These are phyloP conservation scores for Curvularia sp. DNA, from an alignment of 2,329 filamentous ascomycete species.

Conservation along the genomic window DNA sequence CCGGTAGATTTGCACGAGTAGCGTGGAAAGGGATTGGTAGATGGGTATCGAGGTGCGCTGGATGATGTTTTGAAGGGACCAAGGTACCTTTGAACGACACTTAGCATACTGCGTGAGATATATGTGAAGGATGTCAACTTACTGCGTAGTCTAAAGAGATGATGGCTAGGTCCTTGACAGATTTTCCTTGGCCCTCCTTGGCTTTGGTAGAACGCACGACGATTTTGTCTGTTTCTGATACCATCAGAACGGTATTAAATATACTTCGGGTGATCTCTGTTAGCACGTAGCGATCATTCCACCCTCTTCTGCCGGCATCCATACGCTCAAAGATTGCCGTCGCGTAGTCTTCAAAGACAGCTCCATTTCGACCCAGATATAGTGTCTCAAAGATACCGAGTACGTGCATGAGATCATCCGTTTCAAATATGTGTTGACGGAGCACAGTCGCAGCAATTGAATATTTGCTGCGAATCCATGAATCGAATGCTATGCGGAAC, in stretches of 20 bases:
- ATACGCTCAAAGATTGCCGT: slow-evolving; percentile 76
- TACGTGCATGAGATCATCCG: slow-evolving; percentile 70
- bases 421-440: slow-evolving; percentile 69
- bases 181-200: slow-evolving; percentile 59
- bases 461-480: slow-evolving; percentile 80
- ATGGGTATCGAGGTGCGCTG: slow-evolving; percentile 66
- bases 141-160: slow-evolving; percentile 74
- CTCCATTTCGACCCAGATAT: slow-evolving; percentile 79
- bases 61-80: slow-evolving; percentile 74
- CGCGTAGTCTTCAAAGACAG: slow-evolving; percentile 69
- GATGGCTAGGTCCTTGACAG: slow-evolving; percentile 67
- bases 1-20: slow-evolving; percentile 79
- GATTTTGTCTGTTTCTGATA: slow-evolving; percentile 68
- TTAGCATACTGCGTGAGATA: slow-evolving; percentile 1
- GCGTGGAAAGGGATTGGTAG: slow-evolving; percentile 76
- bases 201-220: slow-evolving; percentile 61
- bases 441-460: slow-evolving; percentile 72
- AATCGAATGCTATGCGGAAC: slow-evolving; percentile 73
- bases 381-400: slow-evolving; percentile 73
- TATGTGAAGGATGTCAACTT: slow-evolving; percentile 49
- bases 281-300: slow-evolving; percentile 83
- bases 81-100: slow-evolving; percentile 51
- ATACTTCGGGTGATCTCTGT: slow-evolving; percentile 79
- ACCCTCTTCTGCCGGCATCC: slow-evolving; percentile 65
- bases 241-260: slow-evolving; percentile 60